Percentiles rank a stretch among this genome's conserved stretches.
phyloP scores from a whole-genome alignment of 2,329 filamentous ascomycete genomes.

The Neonectria magnoliae region DNA sequence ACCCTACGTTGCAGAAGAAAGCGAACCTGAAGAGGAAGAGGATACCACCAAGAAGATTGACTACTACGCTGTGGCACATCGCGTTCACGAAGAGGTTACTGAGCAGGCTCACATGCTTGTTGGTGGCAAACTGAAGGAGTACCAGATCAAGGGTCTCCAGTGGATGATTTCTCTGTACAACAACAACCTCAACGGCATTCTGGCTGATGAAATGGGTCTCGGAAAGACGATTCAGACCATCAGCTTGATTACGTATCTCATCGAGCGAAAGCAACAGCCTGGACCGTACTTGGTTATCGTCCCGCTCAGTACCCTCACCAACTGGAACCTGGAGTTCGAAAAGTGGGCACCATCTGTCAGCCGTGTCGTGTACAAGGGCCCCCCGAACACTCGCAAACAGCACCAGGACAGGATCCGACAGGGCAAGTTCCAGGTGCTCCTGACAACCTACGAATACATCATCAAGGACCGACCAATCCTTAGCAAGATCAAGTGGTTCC shows the following conservation, averaged over 20 bases:
- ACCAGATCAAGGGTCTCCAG: constrained; percentile 97
- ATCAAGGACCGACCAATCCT: constrained; percentile 97
- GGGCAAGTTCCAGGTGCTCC: constrained; percentile 92
- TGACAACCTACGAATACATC: constrained; percentile 99
- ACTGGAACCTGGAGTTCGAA: constrained; percentile 99
- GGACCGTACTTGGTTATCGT: constrained; percentile 98
- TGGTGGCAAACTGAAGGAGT: constrained; percentile 93
- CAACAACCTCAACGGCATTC: constrained; percentile 98
- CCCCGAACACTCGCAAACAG: constrained; percentile 85
- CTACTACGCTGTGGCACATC: constrained; percentile 98
- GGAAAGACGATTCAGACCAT: constrained; percentile 99
- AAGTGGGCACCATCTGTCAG: constrained; percentile 93
- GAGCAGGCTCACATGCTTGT: constrained; percentile 87
- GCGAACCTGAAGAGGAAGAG: constrained; percentile 74
- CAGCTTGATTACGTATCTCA: constrained; percentile 95
- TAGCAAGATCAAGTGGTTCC: constrained; percentile 99
- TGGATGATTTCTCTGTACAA: constrained; percentile 99
- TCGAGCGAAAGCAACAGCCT: constrained; percentile 91
- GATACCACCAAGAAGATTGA: constrained; percentile 86
- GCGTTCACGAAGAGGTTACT: constrained; percentile 90
- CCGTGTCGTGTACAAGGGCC: constrained; percentile 96
- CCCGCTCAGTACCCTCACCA: constrained; percentile 94
- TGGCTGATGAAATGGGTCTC: constrained; percentile 99
- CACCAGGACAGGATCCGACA: constrained; percentile 95
- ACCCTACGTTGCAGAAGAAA: constrained; percentile 68